phyloP scores from a whole-genome alignment of 176 grass and related monocot genomes.

The Lolium perenne region DNA sequence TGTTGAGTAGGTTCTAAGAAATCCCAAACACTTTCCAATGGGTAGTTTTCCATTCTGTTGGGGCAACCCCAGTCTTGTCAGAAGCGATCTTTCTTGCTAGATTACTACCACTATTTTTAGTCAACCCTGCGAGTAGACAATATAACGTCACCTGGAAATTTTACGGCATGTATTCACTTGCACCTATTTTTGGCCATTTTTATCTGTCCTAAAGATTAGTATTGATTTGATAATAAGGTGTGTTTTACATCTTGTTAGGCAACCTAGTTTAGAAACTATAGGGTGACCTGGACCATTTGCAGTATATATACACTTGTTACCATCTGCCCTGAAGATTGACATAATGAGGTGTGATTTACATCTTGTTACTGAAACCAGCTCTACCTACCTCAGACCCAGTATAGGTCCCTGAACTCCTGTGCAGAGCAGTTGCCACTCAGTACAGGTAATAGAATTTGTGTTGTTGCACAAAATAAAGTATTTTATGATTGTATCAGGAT shows the following conservation, averaged over 20 bases:
- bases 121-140: not conserved
- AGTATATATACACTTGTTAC: too few species aligned
- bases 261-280: too few species aligned
- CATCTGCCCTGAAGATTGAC: too few species aligned
- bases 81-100: slow-evolving; percentile 16
- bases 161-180: not conserved
- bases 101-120: slow-evolving; percentile 8
- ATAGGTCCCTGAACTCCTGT: not conserved
- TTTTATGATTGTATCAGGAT: not conserved
- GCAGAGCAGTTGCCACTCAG: not conserved
- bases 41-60: not conserved
- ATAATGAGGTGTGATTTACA: not conserved
- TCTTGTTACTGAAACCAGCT: not conserved
- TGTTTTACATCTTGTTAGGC: slow-evolving; percentile 9
- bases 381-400: not conserved
- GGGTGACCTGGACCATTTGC: too few species aligned
- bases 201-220: not conserved
- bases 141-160: not conserved
- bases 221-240: not conserved
- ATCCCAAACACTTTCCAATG: not conserved
- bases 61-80: slow-evolving; percentile 8
- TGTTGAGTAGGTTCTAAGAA: not conserved
- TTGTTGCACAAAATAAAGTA: slow-evolving; percentile 5
- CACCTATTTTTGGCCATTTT: slow-evolving; percentile 1
- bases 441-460: not conserved